These are phyloP conservation scores for Trametes coccinea DNA, from an alignment of 768 basidiomycete genomes.

Conservation along the genomic window DNA sequence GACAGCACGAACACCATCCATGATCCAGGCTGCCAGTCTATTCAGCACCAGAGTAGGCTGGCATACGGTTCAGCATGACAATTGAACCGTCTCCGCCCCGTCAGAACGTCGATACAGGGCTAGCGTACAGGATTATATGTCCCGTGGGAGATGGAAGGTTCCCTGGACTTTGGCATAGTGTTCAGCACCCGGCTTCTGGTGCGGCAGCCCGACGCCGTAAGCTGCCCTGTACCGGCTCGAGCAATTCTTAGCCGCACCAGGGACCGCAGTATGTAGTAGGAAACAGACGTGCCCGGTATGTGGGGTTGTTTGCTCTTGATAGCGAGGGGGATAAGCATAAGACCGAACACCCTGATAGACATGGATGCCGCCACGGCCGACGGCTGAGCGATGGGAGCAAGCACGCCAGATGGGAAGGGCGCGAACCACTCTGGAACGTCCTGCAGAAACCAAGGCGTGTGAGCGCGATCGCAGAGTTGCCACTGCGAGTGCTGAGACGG, in stretches of 20 bases:
- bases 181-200: background rate
- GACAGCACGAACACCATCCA: background rate
- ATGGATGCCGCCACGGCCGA: background rate
- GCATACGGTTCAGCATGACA: background rate
- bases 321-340: slow-evolving; percentile 6
- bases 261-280: background rate
- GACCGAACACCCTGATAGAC: slow-evolving; percentile 10
- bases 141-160: background rate
- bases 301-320: background rate
- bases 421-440: slow-evolving; percentile 6
- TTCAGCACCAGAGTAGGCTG: background rate
- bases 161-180: background rate
- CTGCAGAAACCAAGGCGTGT: background rate
- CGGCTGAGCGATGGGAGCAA: background rate
- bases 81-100: slow-evolving; percentile 9
- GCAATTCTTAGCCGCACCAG: background rate
- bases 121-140: background rate
- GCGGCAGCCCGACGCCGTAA: background rate
- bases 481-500: background rate
- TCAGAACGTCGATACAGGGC: background rate
- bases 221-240: background rate
- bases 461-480: background rate
- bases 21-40: background rate
- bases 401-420: background rate
- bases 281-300: background rate